Evolutionary conservation across 441 rosid species (phyloP), one percentile per base, ranked within the genome.

Genomic region (Syzygium malaccense): DNA sequence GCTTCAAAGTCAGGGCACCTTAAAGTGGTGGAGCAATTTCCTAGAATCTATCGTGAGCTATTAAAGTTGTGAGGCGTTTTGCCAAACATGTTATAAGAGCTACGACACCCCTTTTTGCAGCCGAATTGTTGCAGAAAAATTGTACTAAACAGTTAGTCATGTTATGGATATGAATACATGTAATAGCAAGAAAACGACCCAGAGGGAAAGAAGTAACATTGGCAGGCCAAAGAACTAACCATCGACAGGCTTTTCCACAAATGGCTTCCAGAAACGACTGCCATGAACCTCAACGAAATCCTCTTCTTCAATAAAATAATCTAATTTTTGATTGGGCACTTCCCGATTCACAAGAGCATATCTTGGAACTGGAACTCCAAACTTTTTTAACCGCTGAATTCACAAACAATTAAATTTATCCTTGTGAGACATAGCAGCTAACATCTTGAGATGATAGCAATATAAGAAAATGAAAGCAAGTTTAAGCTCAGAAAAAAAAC

Each of bases 251-350:
- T 98, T 98, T 94, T 98, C 99, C 87, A 98, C 99, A 94, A 98
- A 98, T 75, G 99, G 99, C 95, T 98, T 98, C 97, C 97, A 97
- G 90, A 98, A 98, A 68, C 99, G 99, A 87, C 93, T 89, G 45
- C 99, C 99, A 86, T 96, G 92, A 90, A 98, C 99, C 95, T 98
- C 99, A 84, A 97, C 98, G 93, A 94, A 97, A 94, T 98, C 99
- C 91, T 98, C 99, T 94, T 96, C 96, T 92, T 98, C 99, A 23
- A 95, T 53, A 90, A 98, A 98, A 92, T 93, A 96, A 79, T 96
- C 98, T 91, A 98, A 92, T 87, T 96, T 98, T 93, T 98, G 98
- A 90, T 93, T 90, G 60, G 99, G 98, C 55, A 92, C 94, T 88
- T 92, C 95, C 91, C 99, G 94, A 91, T 96, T 96, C 84, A 97